Percentiles rank a stretch among this genome's conserved stretches.
Conservation (phyloP, 2,329 filamentous ascomycete genomes). For the Claviceps maximensis region DNA sequence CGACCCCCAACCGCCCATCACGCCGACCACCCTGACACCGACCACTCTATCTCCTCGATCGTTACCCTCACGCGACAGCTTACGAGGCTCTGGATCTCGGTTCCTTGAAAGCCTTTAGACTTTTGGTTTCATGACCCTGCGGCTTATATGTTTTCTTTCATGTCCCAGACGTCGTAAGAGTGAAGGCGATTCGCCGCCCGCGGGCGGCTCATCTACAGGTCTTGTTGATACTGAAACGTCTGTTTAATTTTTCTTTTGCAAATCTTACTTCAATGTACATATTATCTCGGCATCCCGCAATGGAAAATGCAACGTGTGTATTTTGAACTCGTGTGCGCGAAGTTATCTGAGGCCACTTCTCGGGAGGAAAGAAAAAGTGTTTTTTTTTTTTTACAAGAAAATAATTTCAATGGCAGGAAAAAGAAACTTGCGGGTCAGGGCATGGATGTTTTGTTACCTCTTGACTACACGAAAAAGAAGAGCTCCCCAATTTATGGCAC, state of each 20-base stretch:
- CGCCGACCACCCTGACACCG: constrained; percentile 10
- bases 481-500: not conserved
- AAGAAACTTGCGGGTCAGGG: not conserved
- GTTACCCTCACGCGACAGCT: constrained; percentile 21
- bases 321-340: not conserved
- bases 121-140: not conserved
- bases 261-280: constrained; percentile 5
- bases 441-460: not conserved
- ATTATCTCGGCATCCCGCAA: constrained; percentile 1
- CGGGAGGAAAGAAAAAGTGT: not conserved
- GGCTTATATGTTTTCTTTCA: not conserved
- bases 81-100: constrained; percentile 22
- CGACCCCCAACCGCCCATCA: constrained; percentile 14
- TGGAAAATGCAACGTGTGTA: constrained; percentile 2
- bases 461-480: not conserved
- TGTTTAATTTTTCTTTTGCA: not conserved
- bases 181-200: not conserved
- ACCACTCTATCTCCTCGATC: constrained; percentile 21
- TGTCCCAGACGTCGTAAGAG: not conserved
- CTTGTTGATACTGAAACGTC: not conserved
- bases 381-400: not conserved
- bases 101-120: constrained; percentile 29
- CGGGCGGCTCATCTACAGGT: not conserved
- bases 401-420: too few species aligned
- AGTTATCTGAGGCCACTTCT: not conserved